These are phyloP conservation scores for Gracilaria gracilis DNA, from an alignment of 23 red algal species.

Conservation along the genomic window DNA sequence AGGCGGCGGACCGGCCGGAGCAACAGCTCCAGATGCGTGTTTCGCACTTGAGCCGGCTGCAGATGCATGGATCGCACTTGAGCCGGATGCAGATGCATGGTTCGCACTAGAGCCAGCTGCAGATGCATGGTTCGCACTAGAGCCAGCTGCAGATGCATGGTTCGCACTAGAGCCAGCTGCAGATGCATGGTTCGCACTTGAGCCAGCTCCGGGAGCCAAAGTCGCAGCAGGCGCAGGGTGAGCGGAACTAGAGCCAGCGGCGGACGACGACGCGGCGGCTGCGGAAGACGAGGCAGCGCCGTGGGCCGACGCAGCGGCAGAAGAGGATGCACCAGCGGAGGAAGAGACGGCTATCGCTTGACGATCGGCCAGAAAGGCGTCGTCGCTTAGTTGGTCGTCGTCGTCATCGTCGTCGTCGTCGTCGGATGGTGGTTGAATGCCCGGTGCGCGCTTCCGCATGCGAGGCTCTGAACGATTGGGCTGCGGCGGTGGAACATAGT, in stretches of 20 bases:
- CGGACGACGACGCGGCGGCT: no score
- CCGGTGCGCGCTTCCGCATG: neutral
- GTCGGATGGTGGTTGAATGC: neutral
- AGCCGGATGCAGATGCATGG: no score
- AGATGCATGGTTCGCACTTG: neutral
- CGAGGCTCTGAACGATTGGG: neutral
- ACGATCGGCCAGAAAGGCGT: neutral
- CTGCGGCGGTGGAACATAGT: conserved; percentile 18
- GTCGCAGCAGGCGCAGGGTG: no score
- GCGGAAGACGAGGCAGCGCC: neutral
- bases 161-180: no score
- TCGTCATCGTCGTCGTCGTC: conserved; percentile 35
- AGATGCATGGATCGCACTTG: no score
- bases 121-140: no score
- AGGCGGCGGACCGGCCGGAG: neutral
- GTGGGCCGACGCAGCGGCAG: neutral
- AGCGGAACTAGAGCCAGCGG: neutral
- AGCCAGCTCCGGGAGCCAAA: no score
- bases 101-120: no score
- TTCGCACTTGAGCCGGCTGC: no score
- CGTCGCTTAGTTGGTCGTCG: neutral
- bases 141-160: no score
- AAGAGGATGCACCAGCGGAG: neutral
- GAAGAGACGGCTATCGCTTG: neutral
- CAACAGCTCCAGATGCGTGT: no score